Evolutionary conservation across 2,329 filamentous ascomycete genomes (phyloP).

Genomic region (Colletotrichum brevisporum): DNA sequence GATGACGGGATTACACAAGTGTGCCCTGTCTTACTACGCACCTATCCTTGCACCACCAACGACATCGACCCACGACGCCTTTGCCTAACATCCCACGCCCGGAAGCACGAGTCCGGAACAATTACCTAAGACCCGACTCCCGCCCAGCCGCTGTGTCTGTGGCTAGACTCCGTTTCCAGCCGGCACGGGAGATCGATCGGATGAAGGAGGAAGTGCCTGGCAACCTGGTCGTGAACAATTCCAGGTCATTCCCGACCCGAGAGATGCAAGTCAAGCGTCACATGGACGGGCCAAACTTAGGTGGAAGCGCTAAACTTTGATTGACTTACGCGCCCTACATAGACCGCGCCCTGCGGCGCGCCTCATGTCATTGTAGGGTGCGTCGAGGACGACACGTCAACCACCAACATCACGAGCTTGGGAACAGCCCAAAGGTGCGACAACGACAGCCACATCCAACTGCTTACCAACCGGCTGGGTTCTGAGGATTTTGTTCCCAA

Average conservation of each 20-base stretch:
- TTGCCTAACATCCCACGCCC: slow-evolving; percentile 17
- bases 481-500: no score
- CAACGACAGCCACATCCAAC: no score
- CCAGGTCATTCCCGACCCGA: slow-evolving; percentile 14
- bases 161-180: slow-evolving; percentile 11
- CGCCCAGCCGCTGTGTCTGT: background rate
- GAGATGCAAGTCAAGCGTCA: slow-evolving; percentile 1
- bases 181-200: slow-evolving; percentile 17
- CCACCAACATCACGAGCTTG: no score
- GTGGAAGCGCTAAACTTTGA: background rate
- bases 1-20: background rate
- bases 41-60: no score
- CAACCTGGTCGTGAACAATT: no score
- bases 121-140: slow-evolving; percentile 29
- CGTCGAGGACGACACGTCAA: background rate
- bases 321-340: slow-evolving; percentile 23
- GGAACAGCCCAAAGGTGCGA: no score
- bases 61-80: slow-evolving; percentile 14
- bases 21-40: no score
- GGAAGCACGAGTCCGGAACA: slow-evolving; percentile 24
- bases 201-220: background rate
- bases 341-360: slow-evolving; percentile 27
- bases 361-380: slow-evolving; percentile 19
- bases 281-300: no score
- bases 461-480: no score